phyloP scores from a whole-genome alignment of 2,329 filamentous ascomycete species.

The Delphinella strobiligena region DNA sequence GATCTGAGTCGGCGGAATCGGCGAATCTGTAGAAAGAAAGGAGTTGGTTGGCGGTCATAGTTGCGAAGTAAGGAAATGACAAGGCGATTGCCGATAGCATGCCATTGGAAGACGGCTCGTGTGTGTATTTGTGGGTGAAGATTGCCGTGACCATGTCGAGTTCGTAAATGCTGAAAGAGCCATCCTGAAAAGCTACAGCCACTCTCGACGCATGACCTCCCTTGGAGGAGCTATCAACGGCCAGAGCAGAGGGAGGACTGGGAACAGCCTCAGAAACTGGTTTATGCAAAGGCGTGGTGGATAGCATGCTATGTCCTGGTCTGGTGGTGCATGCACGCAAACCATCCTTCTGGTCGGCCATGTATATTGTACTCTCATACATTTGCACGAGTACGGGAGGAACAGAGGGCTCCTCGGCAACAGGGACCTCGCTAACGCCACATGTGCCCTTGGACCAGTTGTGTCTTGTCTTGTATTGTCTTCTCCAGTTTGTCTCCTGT shows the following conservation, averaged over 20 bases:
- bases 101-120: conserved; percentile 51
- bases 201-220: conserved; percentile 27
- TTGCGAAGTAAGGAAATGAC: conserved; percentile 63
- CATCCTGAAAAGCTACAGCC: conserved; percentile 58
- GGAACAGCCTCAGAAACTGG: conserved; percentile 9
- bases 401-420: conserved; percentile 40
- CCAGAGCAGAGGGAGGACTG: conserved; percentile 47
- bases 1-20: conserved; percentile 16
- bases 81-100: conserved; percentile 60
- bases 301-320: conserved; percentile 44
- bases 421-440: conserved; percentile 63
- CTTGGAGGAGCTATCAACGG: conserved; percentile 41
- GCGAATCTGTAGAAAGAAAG: conserved; percentile 64
- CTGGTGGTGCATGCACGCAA: conserved; percentile 69
- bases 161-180: conserved; percentile 58
- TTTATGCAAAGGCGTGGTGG: conserved; percentile 24
- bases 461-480: conserved; percentile 73
- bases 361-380: conserved; percentile 64
- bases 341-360: conserved; percentile 56
- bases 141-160: conserved; percentile 35
- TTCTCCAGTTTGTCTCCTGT: conserved; percentile 63
- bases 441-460: conserved; percentile 85
- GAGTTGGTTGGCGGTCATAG: conserved; percentile 61
- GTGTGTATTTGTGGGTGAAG: conserved; percentile 44
- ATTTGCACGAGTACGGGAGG: conserved; percentile 63